Evolutionary conservation across 805 yeast genomes (phyloP).

Genomic region (Saccharomycopsis sp.): DNA sequence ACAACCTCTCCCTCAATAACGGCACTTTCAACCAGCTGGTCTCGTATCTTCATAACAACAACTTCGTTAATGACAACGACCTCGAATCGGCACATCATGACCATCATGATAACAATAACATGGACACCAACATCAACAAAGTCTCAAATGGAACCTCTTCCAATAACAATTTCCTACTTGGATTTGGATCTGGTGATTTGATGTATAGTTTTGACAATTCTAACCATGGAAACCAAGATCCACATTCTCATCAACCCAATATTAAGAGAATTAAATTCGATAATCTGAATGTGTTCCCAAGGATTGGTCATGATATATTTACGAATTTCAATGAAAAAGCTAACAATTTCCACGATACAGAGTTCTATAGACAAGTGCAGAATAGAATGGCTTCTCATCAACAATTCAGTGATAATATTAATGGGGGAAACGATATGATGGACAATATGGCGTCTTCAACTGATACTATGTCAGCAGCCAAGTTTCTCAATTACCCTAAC

Average conservation of each 20-base stretch:
- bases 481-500: constrained; percentile 8
- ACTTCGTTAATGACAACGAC: background rate
- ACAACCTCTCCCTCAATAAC: background rate
- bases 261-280: background rate
- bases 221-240: background rate
- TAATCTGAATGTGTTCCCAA: constrained; percentile 5
- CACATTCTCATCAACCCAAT: background rate
- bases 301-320: constrained; percentile 15
- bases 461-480: background rate
- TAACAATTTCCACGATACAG: background rate
- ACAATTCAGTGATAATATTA: constrained; percentile 1
- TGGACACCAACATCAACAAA: background rate
- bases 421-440: background rate
- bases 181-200: constrained; percentile 18
- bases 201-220: constrained; percentile 5
- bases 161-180: background rate
- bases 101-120: background rate
- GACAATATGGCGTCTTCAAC: background rate
- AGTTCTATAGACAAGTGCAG: background rate
- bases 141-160: background rate
- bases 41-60: no score
- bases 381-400: background rate
- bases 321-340: constrained; percentile 1
- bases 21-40: no score
- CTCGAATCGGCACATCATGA: no score